phyloP scores from a whole-genome alignment of 2,329 filamentous ascomycete genomes.

The Fusarium sp. region DNA sequence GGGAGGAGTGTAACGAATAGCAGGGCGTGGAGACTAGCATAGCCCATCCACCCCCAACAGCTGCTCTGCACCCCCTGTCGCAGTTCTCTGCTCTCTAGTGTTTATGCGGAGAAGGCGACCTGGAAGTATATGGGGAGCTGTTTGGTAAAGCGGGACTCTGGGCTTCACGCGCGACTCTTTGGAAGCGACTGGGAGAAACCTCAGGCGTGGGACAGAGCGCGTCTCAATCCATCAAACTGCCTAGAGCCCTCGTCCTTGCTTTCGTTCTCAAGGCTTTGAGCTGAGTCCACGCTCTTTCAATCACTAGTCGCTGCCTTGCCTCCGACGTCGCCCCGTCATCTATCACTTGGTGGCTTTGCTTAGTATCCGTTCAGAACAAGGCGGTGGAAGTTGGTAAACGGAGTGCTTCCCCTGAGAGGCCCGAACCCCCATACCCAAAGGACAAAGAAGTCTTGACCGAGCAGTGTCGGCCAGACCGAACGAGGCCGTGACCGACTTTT shows the following conservation, averaged over 20 bases:
- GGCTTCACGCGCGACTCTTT: constrained; percentile 35
- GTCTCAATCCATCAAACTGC: constrained; percentile 39
- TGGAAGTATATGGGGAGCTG: constrained; percentile 37
- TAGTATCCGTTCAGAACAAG: constrained; percentile 39
- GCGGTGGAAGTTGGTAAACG: constrained; percentile 48
- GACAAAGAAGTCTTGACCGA: constrained; percentile 44
- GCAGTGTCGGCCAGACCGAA: constrained; percentile 33
- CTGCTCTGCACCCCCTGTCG: constrained; percentile 41
- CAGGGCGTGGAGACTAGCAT: constrained; percentile 31
- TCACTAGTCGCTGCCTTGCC: constrained; percentile 17
- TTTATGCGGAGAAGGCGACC: constrained; percentile 43
- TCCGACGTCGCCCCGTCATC: constrained; percentile 43
- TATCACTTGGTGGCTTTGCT: constrained; percentile 50
- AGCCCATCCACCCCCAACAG: constrained; percentile 36
- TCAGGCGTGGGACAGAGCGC: constrained; percentile 42
- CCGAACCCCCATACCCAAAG: constrained; percentile 21
- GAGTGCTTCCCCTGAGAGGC: constrained; percentile 36
- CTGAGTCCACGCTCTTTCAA: constrained; percentile 27
- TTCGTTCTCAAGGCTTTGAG: constrained; percentile 28
- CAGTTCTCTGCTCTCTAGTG: constrained; percentile 34
- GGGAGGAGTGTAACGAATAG: constrained; percentile 47
- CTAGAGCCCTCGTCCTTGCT: constrained; percentile 33
- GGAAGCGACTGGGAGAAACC: constrained; percentile 37
- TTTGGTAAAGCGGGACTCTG: constrained; percentile 47
- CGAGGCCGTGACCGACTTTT: constrained; percentile 43